phyloP scores from a whole-genome alignment of 352 stramenopile species.

The Phytophthora pluvialis region DNA sequence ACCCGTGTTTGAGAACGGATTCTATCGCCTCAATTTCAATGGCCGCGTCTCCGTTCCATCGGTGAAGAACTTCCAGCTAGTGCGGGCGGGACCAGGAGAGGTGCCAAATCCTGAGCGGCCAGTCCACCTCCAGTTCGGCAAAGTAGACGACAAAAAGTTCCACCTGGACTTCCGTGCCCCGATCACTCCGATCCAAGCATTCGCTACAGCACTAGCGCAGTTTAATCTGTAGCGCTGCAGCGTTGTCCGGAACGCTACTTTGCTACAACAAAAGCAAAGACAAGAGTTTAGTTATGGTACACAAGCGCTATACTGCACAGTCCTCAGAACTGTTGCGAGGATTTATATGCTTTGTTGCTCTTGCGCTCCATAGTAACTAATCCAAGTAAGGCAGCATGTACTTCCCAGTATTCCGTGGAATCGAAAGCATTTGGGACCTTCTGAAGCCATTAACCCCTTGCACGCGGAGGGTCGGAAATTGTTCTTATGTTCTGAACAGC shows the following conservation, averaged over 20 bases:
- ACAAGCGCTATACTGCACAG: too few relatives aligned
- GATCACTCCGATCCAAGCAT: slow-evolving; percentile 78
- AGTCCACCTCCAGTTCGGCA: slow-evolving; percentile 78
- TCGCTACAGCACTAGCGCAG: slow-evolving; percentile 68
- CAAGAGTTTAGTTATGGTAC: not conserved
- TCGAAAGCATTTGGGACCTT: too few relatives aligned
- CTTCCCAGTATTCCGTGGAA: too few relatives aligned
- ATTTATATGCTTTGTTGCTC: too few relatives aligned
- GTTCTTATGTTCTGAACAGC: too few relatives aligned
- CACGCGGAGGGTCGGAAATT: too few relatives aligned
- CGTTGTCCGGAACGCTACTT: too few relatives aligned
- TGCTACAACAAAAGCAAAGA: not conserved
- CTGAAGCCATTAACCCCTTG: too few relatives aligned
- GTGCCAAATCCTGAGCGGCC: slow-evolving; percentile 20
- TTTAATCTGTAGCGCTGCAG: slow-evolving; percentile 52
- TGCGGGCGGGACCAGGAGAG: slow-evolving; percentile 23
- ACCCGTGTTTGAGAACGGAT: slow-evolving; percentile 77
- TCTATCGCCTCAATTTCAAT: slow-evolving; percentile 85
- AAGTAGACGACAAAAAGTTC: slow-evolving; percentile 83
- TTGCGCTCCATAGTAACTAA: too few relatives aligned
- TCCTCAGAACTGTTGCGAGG: too few relatives aligned
- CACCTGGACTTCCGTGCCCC: slow-evolving; percentile 79
- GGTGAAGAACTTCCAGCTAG: slow-evolving; percentile 86
- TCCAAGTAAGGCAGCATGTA: too few relatives aligned
- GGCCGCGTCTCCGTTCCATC: slow-evolving; percentile 76